A percentile compares a stretch with the other conserved stretches of the same genome.
Evolutionary conservation across 331 rosid species (phyloP).

Genomic region (Quercus phellos): DNA sequence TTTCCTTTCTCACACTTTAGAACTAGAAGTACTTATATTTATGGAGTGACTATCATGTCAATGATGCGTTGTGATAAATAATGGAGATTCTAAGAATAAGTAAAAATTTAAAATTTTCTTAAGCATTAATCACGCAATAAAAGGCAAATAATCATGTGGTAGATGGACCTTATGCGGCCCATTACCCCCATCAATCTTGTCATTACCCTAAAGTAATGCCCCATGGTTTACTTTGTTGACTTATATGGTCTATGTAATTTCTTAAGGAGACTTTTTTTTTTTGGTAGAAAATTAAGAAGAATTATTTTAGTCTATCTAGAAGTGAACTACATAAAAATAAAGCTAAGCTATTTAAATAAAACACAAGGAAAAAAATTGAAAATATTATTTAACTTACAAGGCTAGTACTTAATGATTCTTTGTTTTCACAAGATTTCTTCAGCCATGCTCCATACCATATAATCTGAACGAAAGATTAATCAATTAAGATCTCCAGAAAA

Average conservation of each 20-base stretch:
- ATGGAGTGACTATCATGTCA: rapidly evolving
- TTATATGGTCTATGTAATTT: not conserved
- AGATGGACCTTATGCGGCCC: not conserved
- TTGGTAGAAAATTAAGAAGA: too few species aligned
- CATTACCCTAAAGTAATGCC: not conserved
- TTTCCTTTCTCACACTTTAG: rapidly evolving
- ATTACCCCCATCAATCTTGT: too few species aligned
- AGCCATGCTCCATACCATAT: constrained; percentile 89
- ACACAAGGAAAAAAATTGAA: not conserved
- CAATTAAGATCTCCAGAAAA: not conserved
- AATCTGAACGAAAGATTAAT: constrained; percentile 43
- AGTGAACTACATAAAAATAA: not conserved
- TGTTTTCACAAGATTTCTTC: constrained; percentile 51
- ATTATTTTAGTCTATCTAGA: not conserved
- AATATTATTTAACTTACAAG: constrained; percentile 48
- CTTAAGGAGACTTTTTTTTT: too few species aligned
- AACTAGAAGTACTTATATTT: too few species aligned
- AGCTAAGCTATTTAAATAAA: not conserved
- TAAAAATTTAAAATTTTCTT: not conserved
- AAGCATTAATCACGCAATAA: not conserved
- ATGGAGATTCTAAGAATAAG: too few species aligned
- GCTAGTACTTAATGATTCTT: constrained; percentile 37
- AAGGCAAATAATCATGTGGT: not conserved
- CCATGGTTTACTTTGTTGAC: not conserved
- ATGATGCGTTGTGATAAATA: too few species aligned